A percentile compares a stretch with the other conserved stretches of the same genome.
These are phyloP conservation scores for Starmerella lactis-condensi DNA, from an alignment of 805 yeast species.

Conservation along the genomic window DNA sequence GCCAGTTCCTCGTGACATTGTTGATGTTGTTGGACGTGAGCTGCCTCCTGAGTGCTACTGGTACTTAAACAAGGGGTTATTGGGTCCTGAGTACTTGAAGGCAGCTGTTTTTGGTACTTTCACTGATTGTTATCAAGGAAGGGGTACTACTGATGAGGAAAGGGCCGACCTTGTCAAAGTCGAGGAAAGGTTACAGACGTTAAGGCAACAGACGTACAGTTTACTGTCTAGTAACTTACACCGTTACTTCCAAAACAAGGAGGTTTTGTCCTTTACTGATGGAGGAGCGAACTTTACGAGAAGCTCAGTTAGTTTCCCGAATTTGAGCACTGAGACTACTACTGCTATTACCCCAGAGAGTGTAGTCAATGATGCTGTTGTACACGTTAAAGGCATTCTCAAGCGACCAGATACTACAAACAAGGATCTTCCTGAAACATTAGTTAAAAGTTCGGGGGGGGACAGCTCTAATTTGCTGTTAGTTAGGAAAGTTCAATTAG, in stretches of 20 bases:
- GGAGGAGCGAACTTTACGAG: slow-evolving; percentile 9
- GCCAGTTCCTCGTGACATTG: slow-evolving; percentile 55
- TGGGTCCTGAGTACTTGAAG: slow-evolving; percentile 44
- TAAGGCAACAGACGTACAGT: slow-evolving; percentile 45
- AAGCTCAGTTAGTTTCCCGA: slow-evolving; percentile 3
- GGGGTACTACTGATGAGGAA: not conserved
- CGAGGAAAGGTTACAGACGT: slow-evolving; percentile 23
- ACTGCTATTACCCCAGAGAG: slow-evolving; percentile 1
- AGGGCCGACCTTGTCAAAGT: slow-evolving; percentile 31
- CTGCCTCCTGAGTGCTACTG: slow-evolving; percentile 72
- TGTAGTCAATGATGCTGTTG: slow-evolving; percentile 9
- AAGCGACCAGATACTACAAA: not conserved
- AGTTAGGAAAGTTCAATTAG: slow-evolving; percentile 8
- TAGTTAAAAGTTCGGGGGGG: not conserved
- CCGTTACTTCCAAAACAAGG: slow-evolving; percentile 69
- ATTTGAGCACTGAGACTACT: not conserved
- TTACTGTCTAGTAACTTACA: slow-evolving; percentile 53
- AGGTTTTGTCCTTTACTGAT: slow-evolving; percentile 22
- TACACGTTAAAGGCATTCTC: slow-evolving; percentile 4
- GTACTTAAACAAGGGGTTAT: slow-evolving; percentile 61
- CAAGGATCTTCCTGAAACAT: slow-evolving; percentile 2
- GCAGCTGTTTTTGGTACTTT: slow-evolving; percentile 47
- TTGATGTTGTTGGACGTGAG: slow-evolving; percentile 64
- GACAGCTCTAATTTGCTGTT: slow-evolving; percentile 1
- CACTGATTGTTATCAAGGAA: slow-evolving; percentile 30